Conservation (phyloP, 2,329 filamentous ascomycete genomes). For the Graphiopsis chlorocephala region DNA sequence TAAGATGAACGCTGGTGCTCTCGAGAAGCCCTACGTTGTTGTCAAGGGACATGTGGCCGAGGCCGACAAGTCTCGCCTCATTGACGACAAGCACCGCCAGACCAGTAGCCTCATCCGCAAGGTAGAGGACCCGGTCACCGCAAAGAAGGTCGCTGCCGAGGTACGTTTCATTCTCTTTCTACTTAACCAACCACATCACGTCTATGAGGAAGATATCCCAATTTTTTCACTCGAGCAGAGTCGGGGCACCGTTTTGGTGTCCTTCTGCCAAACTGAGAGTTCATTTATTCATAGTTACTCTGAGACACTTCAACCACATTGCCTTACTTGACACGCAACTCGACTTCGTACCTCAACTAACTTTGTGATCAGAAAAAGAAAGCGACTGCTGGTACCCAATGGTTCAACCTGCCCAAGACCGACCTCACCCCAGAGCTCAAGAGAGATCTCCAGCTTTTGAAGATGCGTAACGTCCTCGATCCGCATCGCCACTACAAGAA, state of each 20-base stretch:
- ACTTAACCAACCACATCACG: slow-evolving; percentile 25
- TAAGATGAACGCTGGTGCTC: slow-evolving; percentile 46
- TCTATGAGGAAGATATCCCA: slow-evolving; percentile 77
- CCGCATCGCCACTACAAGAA: slow-evolving; percentile 92
- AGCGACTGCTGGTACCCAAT: slow-evolving; percentile 71
- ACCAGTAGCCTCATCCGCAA: slow-evolving; percentile 48
- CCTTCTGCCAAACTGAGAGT: slow-evolving; percentile 68
- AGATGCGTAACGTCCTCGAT: slow-evolving; percentile 85
- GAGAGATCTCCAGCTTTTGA: slow-evolving; percentile 82
- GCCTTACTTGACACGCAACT: slow-evolving; percentile 16
- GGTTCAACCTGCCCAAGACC: slow-evolving; percentile 86
- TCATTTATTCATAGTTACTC: slow-evolving; percentile 73
- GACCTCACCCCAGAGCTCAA: slow-evolving; percentile 80
- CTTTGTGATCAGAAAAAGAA: slow-evolving; percentile 50
- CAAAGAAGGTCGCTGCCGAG: slow-evolving; percentile 49
- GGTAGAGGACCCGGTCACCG: slow-evolving; percentile 52
- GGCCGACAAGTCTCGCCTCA: slow-evolving; percentile 51
- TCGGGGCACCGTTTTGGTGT: slow-evolving; percentile 75
- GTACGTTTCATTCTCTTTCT: slow-evolving; percentile 42
- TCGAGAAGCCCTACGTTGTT: slow-evolving; percentile 55
- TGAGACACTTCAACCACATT: slow-evolving; percentile 47
- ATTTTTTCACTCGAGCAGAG: slow-evolving; percentile 67
- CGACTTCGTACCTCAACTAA: slow-evolving; percentile 24
- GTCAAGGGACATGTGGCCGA: slow-evolving; percentile 52
- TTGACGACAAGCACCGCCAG: slow-evolving; percentile 46